Evolutionary conservation across 768 basidiomycete species (phyloP).

Genomic region (Trametes sanguinea): DNA sequence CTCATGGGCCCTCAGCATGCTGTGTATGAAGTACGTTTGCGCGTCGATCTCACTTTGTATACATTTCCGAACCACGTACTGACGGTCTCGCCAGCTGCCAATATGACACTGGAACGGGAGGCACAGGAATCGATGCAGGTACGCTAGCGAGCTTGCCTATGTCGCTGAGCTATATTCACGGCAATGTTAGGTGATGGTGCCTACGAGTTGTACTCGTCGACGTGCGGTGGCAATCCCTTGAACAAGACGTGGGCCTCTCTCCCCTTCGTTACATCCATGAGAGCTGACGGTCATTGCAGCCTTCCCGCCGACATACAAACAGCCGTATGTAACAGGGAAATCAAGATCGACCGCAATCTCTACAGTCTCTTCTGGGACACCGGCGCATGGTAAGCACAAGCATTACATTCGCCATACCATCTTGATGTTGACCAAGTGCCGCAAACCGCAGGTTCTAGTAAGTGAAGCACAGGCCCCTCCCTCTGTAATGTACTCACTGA

Average conservation of each 20-base stretch:
- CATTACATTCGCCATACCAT: too few species aligned
- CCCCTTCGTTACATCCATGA: not conserved
- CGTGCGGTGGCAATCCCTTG: not conserved
- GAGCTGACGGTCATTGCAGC: not conserved
- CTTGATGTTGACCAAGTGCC: not conserved
- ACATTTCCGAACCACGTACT: not conserved
- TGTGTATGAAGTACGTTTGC: constrained; percentile 24
- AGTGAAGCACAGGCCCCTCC: not conserved
- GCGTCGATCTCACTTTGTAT: not conserved
- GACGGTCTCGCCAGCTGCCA: constrained; percentile 18
- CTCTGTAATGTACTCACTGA: too few species aligned
- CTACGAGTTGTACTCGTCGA: constrained; percentile 4
- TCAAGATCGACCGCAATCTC: constrained; percentile 17
- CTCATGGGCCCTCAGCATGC: constrained; percentile 23
- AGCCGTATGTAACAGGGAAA: constrained; percentile 21
- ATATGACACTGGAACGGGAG: not conserved
- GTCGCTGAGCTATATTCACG: not conserved
- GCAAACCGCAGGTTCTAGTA: constrained; percentile 18
- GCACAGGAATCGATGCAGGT: constrained; percentile 22
- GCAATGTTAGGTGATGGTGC: constrained; percentile 4
- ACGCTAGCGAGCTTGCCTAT: not conserved
- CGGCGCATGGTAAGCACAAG: constrained; percentile 10
- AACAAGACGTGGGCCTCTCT: constrained; percentile 8
- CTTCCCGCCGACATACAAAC: constrained; percentile 18
- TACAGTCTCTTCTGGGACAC: constrained; percentile 15